Percentiles rank a stretch among this genome's conserved stretches.
Conservation (phyloP, 2,329 filamentous ascomycete species). For the Colletotrichum sidae region DNA sequence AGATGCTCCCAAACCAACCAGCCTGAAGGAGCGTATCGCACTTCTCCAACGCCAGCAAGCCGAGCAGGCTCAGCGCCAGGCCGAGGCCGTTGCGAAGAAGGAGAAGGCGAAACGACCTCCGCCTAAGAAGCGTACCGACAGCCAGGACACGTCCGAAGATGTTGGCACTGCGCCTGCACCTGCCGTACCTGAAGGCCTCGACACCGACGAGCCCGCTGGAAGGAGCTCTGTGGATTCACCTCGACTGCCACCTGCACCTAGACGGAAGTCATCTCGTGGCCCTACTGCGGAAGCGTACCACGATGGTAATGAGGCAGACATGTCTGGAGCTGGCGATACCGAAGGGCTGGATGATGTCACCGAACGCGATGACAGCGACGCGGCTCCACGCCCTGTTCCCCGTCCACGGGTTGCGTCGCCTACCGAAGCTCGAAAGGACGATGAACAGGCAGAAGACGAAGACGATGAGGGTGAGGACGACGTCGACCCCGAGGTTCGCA, state of each 20-base stretch:
- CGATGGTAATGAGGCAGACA: constrained; percentile 74
- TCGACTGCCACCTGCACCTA: constrained; percentile 53
- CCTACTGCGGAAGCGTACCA: constrained; percentile 56
- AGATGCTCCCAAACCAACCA: constrained; percentile 90
- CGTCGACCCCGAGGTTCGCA: constrained; percentile 85
- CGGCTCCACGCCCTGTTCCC: constrained; percentile 55
- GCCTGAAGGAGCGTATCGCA: constrained; percentile 94
- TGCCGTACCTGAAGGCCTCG: constrained; percentile 40
- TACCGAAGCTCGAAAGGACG: constrained; percentile 46
- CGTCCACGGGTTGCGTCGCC: constrained; percentile 54
- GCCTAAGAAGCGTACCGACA: constrained; percentile 75
- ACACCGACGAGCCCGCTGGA: constrained; percentile 59
- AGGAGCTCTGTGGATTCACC: constrained; percentile 64
- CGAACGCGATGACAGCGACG: constrained; percentile 81
- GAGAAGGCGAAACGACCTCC: constrained; percentile 83
- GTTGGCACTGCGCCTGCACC: constrained; percentile 37
- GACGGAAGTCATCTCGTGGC: constrained; percentile 65
- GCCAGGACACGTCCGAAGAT: constrained; percentile 50
- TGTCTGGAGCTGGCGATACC: constrained; percentile 73
- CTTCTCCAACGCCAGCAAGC: constrained; percentile 92
- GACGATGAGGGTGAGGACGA: constrained; percentile 81
- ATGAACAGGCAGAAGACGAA: constrained; percentile 62
- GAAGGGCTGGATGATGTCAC: constrained; percentile 71
- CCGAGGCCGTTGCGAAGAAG: constrained; percentile 82
- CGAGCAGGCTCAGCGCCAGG: constrained; percentile 86